Evolutionary conservation across 2,329 filamentous ascomycete genomes (phyloP), one percentile per base, ranked within the genome.

Genomic region (Sporothrix luriei): DNA sequence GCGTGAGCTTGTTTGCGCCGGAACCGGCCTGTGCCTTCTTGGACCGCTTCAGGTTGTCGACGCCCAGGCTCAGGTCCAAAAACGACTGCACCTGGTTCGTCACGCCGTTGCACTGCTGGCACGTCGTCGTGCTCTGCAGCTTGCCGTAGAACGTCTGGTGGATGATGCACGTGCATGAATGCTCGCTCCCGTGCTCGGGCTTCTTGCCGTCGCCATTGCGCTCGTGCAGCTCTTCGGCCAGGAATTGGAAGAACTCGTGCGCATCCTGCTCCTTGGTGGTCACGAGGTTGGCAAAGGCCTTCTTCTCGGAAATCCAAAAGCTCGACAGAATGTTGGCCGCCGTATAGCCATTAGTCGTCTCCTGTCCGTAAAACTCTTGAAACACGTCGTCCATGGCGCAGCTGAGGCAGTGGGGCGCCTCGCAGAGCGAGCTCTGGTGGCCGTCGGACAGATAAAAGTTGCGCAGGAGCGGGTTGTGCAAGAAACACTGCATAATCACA

Each of bases 251-350:
- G 80, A 97, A 98, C 78, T 98, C 94, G 77, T 98, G 94, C 0
- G 94, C 94, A 77, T 98, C 94, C 81, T 98, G 94, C 79, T 98
- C 94, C 76, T 94, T 92, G 75, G 96, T 97, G 13, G 94, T 95
- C 1, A 94, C 92, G 26, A 94, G 84, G 71, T 91, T 89, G 79
- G 92, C 87, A 72, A 90, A 90, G 0, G 87, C 85, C 78, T 85
- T 88, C 81, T 86, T 89, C 78, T 92, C 91, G 4, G 91, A 92
- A 74, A 94, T 92, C 93, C 94, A 97, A 76, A 94, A 94, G 13
- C 91, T 92, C 70, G 93, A 89, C 57, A 98, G 85, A 76, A 98
- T 92, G 76, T 92, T 93, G 10, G 95, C 91, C 0, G 94, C 93
- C 1, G 93, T 94, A 75, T 96, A 97, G 0, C 93, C 93, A 72